Evolutionary conservation across 2,329 filamentous ascomycete genomes (phyloP).

Genomic region (Nigrograna mackinnonii): DNA sequence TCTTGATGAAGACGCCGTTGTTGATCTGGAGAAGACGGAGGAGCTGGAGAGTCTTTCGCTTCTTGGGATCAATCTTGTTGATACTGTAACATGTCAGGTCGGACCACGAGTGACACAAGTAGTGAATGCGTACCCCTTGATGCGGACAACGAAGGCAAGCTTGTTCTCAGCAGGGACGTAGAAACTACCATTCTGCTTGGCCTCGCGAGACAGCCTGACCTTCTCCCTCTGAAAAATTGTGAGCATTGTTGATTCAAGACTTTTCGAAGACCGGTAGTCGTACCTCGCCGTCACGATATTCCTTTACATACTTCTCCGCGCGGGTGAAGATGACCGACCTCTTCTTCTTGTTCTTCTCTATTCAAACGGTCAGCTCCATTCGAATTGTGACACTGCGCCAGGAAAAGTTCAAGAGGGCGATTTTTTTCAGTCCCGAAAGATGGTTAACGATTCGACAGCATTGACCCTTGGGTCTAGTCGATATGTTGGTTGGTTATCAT

Average conservation of each 20-base stretch:
- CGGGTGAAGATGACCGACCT: conserved; percentile 99
- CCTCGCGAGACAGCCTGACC: conserved; percentile 85
- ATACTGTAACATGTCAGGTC: conserved; percentile 65
- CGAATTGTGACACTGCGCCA: neutral
- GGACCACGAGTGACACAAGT: conserved; percentile 25
- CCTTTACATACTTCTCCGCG: conserved; percentile 99
- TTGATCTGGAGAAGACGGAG: conserved; percentile 99
- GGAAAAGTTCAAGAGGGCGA: conserved; percentile 22
- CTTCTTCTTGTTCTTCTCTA: conserved; percentile 97
- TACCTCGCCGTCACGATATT: conserved; percentile 90
- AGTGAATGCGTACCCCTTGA: conserved; percentile 81
- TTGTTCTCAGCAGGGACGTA: conserved; percentile 94
- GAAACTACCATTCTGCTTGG: conserved; percentile 91
- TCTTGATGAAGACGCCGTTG: conserved; percentile 97
- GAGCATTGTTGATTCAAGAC: conserved; percentile 1
- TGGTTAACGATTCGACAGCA: conserved; percentile 98
- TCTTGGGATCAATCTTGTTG: conserved; percentile 99
- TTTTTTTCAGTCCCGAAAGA: conserved; percentile 95
- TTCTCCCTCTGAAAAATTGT: conserved; percentile 72
- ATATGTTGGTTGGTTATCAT: conserved; percentile 83
- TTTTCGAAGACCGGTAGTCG: neutral
- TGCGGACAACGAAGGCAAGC: conserved; percentile 96
- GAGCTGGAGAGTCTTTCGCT: conserved; percentile 99
- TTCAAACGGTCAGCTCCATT: conserved; percentile 4
- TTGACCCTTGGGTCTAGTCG: conserved; percentile 92